phyloP scores from a whole-genome alignment of 2,329 filamentous ascomycete genomes.

The Chaetomiaceae sp. region DNA sequence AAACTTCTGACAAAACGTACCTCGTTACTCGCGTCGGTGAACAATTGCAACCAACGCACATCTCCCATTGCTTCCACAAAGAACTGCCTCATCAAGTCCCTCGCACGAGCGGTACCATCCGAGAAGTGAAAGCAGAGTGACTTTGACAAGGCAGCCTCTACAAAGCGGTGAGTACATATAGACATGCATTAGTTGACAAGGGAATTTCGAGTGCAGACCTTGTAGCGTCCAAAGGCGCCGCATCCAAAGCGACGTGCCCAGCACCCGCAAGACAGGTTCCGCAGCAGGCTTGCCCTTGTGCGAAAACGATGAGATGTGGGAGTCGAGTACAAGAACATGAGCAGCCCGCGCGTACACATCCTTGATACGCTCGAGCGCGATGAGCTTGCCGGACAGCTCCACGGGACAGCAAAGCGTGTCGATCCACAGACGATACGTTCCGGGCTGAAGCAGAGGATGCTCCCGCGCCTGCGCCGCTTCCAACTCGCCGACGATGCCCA shows the following conservation, averaged over 20 bases:
- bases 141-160: neutral
- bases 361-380: neutral
- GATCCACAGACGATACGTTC: neutral
- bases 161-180: neutral
- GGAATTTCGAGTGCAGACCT: neutral
- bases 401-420: neutral
- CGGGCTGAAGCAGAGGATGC: neutral
- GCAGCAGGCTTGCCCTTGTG: neutral
- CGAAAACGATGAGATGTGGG: neutral
- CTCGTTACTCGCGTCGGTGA: too few relatives aligned
- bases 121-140: too few relatives aligned
- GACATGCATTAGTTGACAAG: neutral
- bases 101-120: too few relatives aligned
- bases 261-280: neutral
- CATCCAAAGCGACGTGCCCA: neutral
- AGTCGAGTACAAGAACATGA: neutral
- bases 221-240: neutral
- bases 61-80: too few relatives aligned
- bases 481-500: neutral
- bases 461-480: neutral
- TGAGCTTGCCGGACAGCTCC: neutral
- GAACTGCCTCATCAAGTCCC: too few relatives aligned
- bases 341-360: neutral
- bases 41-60: too few relatives aligned
- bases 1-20: too few relatives aligned